Conservation (phyloP, 2,329 filamentous ascomycete species). For the Trichoderma oligosporum region DNA sequence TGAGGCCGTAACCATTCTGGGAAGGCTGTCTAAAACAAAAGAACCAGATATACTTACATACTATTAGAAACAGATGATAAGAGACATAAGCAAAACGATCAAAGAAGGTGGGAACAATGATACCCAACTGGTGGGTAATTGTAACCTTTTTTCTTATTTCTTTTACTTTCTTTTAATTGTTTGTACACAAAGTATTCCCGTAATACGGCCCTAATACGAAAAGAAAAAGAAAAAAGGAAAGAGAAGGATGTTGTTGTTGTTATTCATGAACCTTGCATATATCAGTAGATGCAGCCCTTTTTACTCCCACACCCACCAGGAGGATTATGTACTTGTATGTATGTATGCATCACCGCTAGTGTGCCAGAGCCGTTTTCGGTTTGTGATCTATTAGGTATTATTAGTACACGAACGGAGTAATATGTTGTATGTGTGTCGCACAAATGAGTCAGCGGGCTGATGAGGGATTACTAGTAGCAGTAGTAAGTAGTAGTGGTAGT, state of each 20-base stretch:
- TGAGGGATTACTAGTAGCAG: neutral
- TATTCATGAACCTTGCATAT: no score
- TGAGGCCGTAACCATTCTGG: conserved; percentile 6
- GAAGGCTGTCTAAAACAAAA: conserved; percentile 5
- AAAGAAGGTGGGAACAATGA: neutral
- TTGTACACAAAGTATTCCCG: no score
- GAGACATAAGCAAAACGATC: no score
- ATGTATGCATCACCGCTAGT: no score
- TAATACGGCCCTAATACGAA: no score
- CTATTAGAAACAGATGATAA: neutral
- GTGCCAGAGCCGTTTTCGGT: no score
- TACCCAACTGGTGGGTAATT: neutral
- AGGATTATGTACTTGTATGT: neutral
- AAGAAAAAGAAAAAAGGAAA: neutral
- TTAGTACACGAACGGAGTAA: neutral
- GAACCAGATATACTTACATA: neutral
- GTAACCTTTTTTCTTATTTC: no score
- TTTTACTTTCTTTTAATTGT: no score
- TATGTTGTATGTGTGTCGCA: neutral
- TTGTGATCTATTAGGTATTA: neutral
- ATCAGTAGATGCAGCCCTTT: neutral
- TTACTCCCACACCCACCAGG: neutral
- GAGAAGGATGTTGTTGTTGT: neutral
- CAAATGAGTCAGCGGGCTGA: neutral
- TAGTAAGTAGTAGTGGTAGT: neutral